Conservation (phyloP, 2,329 filamentous ascomycete species). For the Acrodontium crateriforme region DNA sequence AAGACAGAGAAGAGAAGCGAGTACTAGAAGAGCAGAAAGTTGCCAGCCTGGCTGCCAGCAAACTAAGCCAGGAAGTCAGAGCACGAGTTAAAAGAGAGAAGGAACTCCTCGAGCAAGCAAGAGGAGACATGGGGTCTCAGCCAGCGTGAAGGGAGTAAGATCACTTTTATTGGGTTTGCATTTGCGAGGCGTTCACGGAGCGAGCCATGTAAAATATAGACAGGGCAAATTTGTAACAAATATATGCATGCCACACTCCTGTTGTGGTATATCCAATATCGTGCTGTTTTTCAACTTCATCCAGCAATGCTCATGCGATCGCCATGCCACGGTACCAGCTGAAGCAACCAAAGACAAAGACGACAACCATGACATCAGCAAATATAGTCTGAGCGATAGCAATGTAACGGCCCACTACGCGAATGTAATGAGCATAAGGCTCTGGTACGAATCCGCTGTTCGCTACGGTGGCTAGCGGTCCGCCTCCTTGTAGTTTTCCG, state of each 20-base stretch:
- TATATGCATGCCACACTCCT: too few species aligned
- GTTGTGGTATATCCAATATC: too few species aligned
- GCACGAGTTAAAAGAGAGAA: constrained; percentile 49
- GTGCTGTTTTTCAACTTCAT: too few species aligned
- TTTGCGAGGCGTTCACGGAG: too few species aligned
- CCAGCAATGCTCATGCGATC: too few species aligned
- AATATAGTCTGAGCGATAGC: constrained; percentile 60
- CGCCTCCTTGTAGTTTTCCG: constrained; percentile 41
- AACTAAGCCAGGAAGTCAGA: constrained; percentile 38
- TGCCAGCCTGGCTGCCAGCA: constrained; percentile 41
- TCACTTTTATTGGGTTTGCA: too few species aligned
- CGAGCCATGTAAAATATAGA: too few species aligned
- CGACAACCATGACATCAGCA: constrained; percentile 58
- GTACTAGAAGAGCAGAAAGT: constrained; percentile 42
- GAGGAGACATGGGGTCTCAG: constrained; percentile 29
- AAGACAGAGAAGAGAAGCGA: constrained; percentile 46
- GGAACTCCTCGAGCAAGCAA: constrained; percentile 42
- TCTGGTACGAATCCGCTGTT: constrained; percentile 48
- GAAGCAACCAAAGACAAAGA: constrained; percentile 57
- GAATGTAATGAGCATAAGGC: constrained; percentile 47
- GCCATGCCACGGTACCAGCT: constrained; percentile 32
- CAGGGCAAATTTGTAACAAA: too few species aligned
- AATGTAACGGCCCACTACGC: constrained; percentile 49
- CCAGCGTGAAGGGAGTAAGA: too few species aligned
- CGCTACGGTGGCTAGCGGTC: constrained; percentile 49